phyloP scores from a whole-genome alignment of 306 rosid genomes.

The Castanopsis chinensis region DNA sequence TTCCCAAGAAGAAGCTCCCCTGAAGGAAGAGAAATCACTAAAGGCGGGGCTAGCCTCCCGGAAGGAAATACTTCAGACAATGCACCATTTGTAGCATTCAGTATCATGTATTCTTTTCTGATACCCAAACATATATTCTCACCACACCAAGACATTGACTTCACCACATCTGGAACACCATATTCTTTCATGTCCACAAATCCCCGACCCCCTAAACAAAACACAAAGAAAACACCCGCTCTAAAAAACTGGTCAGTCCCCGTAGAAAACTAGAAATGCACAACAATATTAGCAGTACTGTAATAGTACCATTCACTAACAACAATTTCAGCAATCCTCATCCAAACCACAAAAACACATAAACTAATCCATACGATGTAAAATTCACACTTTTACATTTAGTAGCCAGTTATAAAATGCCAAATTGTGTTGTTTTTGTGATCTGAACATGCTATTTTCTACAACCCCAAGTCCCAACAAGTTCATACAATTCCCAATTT shows the following conservation, averaged over 20 bases:
- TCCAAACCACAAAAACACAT: neutral
- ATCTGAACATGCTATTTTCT: neutral
- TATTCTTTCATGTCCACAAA: conserved; percentile 95
- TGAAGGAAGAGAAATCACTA: conserved; percentile 83
- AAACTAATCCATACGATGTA: neutral
- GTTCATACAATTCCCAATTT: neutral
- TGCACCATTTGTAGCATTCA: conserved; percentile 74
- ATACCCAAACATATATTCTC: conserved; percentile 91
- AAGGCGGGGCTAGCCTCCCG: conserved; percentile 89
- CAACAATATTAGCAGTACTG: neutral
- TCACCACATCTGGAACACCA: conserved; percentile 81
- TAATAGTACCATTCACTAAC: neutral
- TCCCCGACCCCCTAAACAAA: conserved; percentile 77
- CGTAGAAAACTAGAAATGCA: neutral
- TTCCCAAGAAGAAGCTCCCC: conserved; percentile 99
- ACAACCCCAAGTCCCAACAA: neutral
- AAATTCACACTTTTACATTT: neutral
- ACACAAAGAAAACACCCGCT: neutral
- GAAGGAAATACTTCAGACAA: conserved; percentile 87
- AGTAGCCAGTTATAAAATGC: neutral
- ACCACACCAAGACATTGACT: conserved; percentile 96
- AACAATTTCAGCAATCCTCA: neutral
- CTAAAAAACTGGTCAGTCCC: neutral
- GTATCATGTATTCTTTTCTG: conserved; percentile 76
- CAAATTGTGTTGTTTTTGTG: neutral